Base-by-base conservation (phyloP, 495 filamentous ascomycete genomes). In the Neurospora sp. region DNA sequence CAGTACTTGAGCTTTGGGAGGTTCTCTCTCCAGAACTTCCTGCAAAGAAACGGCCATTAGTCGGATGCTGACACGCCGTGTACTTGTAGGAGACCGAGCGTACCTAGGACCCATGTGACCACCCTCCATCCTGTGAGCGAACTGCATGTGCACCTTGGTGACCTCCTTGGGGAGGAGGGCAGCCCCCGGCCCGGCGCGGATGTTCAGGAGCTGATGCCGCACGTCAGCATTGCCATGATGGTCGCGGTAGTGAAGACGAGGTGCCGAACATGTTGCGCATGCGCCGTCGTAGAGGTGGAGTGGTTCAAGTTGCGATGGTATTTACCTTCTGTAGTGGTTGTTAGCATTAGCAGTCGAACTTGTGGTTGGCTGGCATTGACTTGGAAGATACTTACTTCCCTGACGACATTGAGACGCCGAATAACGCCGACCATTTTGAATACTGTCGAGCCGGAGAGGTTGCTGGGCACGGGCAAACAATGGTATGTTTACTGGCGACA, bases 1-100 rank as follows among this genome's bases (percentile, higher is more conserved):
- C 96, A 92, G 85, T 91, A 98, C 86, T 99, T 97, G 35, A 99
- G 85, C 75, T 93, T 89, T 2, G 92, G 92, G 40, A 99, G 90
- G 77, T 88, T 91, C 44, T 89, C 82, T 69, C 88, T 89, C 94
- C 93, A 97, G 87, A 99, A 97, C 85, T 93, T 93, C 73, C 92
- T 93, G 70, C 14, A 39, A 4, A 44, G 3, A 39, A 16, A 16
- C 38, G 70, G 16, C 71, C 71, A 59, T 72, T 44, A 37, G 14
- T 39, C 12, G 66, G 8, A 42, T 31, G 16, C 39, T 35, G 10
- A 37, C 8, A 48, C 46, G 11, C 16, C 71, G n/a, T 12, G 2
- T 44, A 72, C 12, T 38, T 35, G 31, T 39, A 16, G 54, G 59
- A 37, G 11, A 20, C 12, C 12, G 72, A 20, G 75, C 85, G 70